Conservation (phyloP, 495 filamentous ascomycete species). For the Talaromyces trachyspermus region DNA sequence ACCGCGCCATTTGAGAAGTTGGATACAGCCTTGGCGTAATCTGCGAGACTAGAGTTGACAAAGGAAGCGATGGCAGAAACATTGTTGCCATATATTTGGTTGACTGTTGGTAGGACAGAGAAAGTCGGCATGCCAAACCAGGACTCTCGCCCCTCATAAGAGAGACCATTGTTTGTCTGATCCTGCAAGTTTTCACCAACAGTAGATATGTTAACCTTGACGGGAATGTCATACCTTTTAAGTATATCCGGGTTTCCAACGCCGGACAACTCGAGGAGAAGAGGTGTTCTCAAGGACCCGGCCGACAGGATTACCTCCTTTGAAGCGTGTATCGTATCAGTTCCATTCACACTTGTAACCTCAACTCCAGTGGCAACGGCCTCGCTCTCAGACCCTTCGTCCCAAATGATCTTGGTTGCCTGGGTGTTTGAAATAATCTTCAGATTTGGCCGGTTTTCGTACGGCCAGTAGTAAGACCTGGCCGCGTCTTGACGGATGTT, state of each 20-base stretch:
- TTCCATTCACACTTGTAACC: conserved; percentile 28
- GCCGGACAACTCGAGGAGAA: conserved; percentile 55
- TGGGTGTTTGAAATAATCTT: conserved; percentile 35
- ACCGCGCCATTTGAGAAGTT: conserved; percentile 14
- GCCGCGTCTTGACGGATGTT: conserved; percentile 35
- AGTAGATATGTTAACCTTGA: conserved; percentile 29
- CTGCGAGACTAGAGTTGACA: conserved; percentile 12
- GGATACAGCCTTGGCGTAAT: conserved; percentile 22
- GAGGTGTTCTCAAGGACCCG: conserved; percentile 48
- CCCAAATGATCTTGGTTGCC: conserved; percentile 35
- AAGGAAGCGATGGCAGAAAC: conserved; percentile 6
- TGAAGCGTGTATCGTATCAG: conserved; percentile 33
- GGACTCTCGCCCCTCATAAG: conserved; percentile 1
- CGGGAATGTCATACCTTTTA: conserved; percentile 26
- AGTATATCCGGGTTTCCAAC: conserved; percentile 38
- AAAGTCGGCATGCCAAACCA: conserved; percentile 11
- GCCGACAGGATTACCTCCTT: conserved; percentile 54
- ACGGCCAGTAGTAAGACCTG: conserved; percentile 20
- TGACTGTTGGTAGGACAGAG: conserved; percentile 10
- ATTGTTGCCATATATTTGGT: conserved; percentile 29
- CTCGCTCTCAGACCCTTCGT: not conserved
- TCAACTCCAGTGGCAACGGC: conserved; percentile 15
- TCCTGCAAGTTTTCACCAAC: conserved; percentile 48
- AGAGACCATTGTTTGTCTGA: conserved; percentile 21
- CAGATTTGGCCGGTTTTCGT: conserved; percentile 34